phyloP scores from a whole-genome alignment of 108 stramenopile genomes.

The Poteriospumella lacustris region DNA sequence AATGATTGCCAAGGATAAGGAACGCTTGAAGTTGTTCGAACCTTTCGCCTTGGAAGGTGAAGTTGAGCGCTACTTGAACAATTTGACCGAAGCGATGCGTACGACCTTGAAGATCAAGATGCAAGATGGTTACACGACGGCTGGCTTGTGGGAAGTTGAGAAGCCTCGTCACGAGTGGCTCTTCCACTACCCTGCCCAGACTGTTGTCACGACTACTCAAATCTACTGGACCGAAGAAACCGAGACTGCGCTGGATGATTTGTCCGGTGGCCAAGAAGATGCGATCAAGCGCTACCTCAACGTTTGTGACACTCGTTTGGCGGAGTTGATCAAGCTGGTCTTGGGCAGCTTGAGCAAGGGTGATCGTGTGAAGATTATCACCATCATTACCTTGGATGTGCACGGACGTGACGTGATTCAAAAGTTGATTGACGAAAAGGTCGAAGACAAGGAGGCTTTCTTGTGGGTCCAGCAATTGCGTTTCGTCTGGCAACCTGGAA shows the following conservation, averaged over 20 bases:
- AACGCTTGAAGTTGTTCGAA: constrained; percentile 59
- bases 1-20: constrained; percentile 80
- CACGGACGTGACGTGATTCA: constrained; percentile 81
- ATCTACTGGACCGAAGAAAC: constrained; percentile 91
- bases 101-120: constrained; percentile 67
- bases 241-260: constrained; percentile 71
- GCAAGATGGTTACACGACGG: constrained; percentile 68
- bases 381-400: constrained; percentile 84
- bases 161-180: constrained; percentile 79
- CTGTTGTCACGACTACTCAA: constrained; percentile 75
- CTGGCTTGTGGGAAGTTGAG: constrained; percentile 79
- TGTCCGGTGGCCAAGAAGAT: constrained; percentile 78
- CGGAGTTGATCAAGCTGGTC: constrained; percentile 69
- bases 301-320: constrained; percentile 63
- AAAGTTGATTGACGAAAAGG: constrained; percentile 70
- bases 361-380: constrained; percentile 78
- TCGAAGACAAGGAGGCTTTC: constrained; percentile 71
- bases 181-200: constrained; percentile 77
- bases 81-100: constrained; percentile 70
- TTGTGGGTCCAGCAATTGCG: constrained; percentile 83
- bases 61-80: constrained; percentile 76
- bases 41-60: constrained; percentile 74
- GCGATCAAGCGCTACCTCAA: constrained; percentile 75
- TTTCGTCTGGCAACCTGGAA: constrained; percentile 66
- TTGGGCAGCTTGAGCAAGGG: constrained; percentile 63